Percentiles rank a stretch among this genome's conserved stretches.
phyloP scores from a whole-genome alignment of 441 rosid genomes.

The Pelargonium citronellum region DNA sequence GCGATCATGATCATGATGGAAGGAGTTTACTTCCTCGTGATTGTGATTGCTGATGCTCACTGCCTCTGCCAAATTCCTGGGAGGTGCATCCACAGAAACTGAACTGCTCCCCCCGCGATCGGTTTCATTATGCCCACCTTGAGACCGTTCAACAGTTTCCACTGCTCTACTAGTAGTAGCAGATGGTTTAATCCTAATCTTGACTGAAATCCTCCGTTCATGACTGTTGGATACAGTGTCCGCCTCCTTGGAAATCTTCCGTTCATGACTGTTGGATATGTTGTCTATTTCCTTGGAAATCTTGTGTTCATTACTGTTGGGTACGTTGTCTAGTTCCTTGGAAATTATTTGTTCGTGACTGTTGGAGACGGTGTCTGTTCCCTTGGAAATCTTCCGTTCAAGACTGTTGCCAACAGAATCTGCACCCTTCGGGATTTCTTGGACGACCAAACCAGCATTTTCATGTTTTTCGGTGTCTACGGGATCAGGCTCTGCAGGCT shows the following conservation, averaged over 20 bases:
- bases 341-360: slow-evolving; percentile 18
- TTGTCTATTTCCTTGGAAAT: background rate
- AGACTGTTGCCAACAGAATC: slow-evolving; percentile 22
- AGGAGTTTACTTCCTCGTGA: slow-evolving; percentile 86
- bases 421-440: slow-evolving; percentile 30
- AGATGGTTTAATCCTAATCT: slow-evolving; percentile 67
- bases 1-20: slow-evolving; percentile 42
- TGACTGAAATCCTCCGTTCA: slow-evolving; percentile 51
- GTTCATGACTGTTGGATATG: background rate
- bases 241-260: too few species aligned
- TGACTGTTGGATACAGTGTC: slow-evolving; percentile 35
- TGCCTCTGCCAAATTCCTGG: slow-evolving; percentile 61
- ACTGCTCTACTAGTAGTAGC: slow-evolving; percentile 66
- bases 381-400: slow-evolving; percentile 30
- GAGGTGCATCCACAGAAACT: slow-evolving; percentile 93
- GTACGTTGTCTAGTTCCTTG: slow-evolving; percentile 40
- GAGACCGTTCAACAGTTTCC: slow-evolving; percentile 67
- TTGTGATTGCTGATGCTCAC: slow-evolving; percentile 71
- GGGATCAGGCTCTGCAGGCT: slow-evolving; percentile 17
- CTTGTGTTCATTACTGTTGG: background rate
- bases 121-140: slow-evolving; percentile 46
- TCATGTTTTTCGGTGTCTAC: slow-evolving; percentile 11
- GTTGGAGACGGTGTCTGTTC: slow-evolving; percentile 34
- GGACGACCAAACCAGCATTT: slow-evolving; percentile 29
- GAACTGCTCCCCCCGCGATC: slow-evolving; percentile 69